A percentile compares a stretch with the other conserved stretches of the same genome.
Conservation (phyloP, 352 stramenopile species). For the Phytophthora brassicae region DNA sequence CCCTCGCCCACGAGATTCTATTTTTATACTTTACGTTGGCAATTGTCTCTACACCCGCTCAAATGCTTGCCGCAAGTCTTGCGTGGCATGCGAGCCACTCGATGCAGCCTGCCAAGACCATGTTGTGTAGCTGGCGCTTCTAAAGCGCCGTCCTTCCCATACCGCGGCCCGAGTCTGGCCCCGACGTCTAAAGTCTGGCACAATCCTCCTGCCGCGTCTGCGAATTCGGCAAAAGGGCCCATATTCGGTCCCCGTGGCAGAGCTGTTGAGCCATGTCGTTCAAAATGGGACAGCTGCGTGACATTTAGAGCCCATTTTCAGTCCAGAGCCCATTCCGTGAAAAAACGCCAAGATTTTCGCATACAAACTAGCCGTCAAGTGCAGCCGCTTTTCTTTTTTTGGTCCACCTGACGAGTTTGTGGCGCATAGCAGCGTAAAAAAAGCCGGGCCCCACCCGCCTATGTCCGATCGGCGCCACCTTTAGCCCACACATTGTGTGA, state of each 20-base stretch:
- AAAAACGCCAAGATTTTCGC: neutral
- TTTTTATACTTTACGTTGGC: too few species aligned
- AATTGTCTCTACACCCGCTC: too few species aligned
- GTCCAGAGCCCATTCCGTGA: constrained; percentile 7
- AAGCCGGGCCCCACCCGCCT: constrained; percentile 4
- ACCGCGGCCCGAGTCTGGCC: constrained; percentile 5
- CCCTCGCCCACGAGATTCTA: too few species aligned
- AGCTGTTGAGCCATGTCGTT: neutral
- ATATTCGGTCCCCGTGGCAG: neutral
- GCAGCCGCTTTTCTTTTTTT: constrained; percentile 9
- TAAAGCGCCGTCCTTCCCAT: constrained; percentile 10
- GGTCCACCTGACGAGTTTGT: constrained; percentile 8
- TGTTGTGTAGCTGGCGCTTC: constrained; percentile 19
- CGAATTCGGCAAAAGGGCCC: neutral
- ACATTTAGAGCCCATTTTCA: constrained; percentile 11
- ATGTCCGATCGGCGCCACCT: neutral
- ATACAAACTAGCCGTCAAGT: constrained; percentile 6
- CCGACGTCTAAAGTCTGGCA: too few species aligned
- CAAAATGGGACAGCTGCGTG: neutral
- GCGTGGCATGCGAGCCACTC: too few species aligned
- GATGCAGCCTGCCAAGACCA: constrained; percentile 6
- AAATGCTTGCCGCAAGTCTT: too few species aligned
- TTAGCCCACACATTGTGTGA: too few species aligned
- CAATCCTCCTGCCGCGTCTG: neutral
- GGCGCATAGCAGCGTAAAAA: constrained; percentile 10